These are phyloP conservation scores for Microcera coccophila DNA, from an alignment of 2,329 filamentous ascomycete genomes.

Conservation along the genomic window DNA sequence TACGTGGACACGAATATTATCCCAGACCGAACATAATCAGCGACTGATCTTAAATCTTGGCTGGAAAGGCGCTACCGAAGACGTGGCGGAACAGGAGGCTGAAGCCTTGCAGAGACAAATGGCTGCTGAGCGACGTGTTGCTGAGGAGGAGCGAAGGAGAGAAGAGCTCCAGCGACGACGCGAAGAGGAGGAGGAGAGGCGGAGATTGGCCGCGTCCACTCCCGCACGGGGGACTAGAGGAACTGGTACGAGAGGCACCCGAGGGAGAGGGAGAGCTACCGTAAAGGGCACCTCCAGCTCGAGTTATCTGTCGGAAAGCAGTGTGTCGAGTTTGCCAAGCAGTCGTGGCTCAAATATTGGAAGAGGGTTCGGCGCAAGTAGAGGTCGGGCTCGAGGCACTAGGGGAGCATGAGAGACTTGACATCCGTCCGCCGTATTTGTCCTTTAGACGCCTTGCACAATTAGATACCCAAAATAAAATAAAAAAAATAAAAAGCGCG, in stretches of 20 bases:
- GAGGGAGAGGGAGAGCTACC: conserved; percentile 26
- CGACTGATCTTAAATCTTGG: conserved; percentile 80
- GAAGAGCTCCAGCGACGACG: conserved; percentile 64
- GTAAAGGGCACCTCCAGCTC: conserved; percentile 26
- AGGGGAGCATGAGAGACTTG: conserved; percentile 18
- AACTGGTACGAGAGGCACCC: conserved; percentile 28
- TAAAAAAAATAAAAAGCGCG: conserved; percentile 16
- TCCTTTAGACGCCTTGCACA: conserved; percentile 12
- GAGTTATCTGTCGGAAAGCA: conserved; percentile 27
- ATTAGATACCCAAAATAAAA: conserved; percentile 28
- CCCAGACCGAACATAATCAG: conserved; percentile 96
- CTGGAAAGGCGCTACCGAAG: conserved; percentile 86
- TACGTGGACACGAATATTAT: conserved; percentile 93
- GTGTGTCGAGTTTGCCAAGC: conserved; percentile 25
- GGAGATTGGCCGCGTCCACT: conserved; percentile 27
- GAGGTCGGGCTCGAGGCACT: conserved; percentile 33
- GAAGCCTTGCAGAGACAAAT: conserved; percentile 71
- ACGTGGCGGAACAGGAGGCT: conserved; percentile 80
- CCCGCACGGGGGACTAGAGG: conserved; percentile 30
- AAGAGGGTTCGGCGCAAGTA: conserved; percentile 31
- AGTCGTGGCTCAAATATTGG: conserved; percentile 34
- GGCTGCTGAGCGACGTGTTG: conserved; percentile 70
- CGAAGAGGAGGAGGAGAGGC: conserved; percentile 55
- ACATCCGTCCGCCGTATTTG: not conserved
- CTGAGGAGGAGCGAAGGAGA: conserved; percentile 73